phyloP scores from a whole-genome alignment of 1,284 basidiomycete genomes.

The Cryptococcus maquisensis region DNA sequence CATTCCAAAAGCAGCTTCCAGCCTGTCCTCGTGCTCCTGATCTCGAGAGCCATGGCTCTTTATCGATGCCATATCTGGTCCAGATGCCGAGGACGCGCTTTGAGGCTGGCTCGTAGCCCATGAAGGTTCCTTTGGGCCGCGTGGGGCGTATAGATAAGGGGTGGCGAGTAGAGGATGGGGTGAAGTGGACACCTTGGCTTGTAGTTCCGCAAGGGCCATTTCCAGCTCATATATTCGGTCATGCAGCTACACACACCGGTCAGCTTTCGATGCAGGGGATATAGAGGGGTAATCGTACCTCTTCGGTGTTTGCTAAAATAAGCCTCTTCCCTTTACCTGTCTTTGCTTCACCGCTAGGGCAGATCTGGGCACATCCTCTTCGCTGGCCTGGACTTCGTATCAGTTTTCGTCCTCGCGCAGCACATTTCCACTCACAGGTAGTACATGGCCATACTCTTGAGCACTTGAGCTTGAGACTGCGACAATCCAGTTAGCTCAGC shows the following conservation, averaged over 20 bases:
- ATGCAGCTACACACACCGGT: constrained; percentile 26
- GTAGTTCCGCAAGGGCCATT: constrained; percentile 36
- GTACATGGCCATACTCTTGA: constrained; percentile 44
- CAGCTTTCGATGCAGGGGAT: not conserved
- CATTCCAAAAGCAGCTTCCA: constrained; percentile 40
- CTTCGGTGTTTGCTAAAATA: constrained; percentile 44
- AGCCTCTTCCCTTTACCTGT: constrained; percentile 42
- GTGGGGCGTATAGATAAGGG: constrained; percentile 32
- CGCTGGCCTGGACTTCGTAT: constrained; percentile 26
- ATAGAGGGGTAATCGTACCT: constrained; percentile 14
- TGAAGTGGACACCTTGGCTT: constrained; percentile 19
- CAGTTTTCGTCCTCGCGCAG: not conserved
- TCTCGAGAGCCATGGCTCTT: constrained; percentile 2
- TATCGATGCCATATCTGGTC: not conserved
- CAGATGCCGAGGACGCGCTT: not conserved
- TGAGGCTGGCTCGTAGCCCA: constrained; percentile 1
- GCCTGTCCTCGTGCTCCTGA: constrained; percentile 25
- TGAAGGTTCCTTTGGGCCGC: constrained; percentile 12
- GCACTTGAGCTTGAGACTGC: constrained; percentile 42
- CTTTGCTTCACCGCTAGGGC: constrained; percentile 42
- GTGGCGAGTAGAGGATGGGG: constrained; percentile 37
- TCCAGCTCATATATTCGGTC: constrained; percentile 40
- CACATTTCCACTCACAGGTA: constrained; percentile 23
- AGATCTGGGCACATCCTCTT: constrained; percentile 44
- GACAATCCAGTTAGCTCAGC: constrained; percentile 6